A percentile compares a stretch with the other conserved stretches of the same genome.
Conservation (phyloP, 2,329 filamentous ascomycete species). For the Diaporthe vexans region DNA sequence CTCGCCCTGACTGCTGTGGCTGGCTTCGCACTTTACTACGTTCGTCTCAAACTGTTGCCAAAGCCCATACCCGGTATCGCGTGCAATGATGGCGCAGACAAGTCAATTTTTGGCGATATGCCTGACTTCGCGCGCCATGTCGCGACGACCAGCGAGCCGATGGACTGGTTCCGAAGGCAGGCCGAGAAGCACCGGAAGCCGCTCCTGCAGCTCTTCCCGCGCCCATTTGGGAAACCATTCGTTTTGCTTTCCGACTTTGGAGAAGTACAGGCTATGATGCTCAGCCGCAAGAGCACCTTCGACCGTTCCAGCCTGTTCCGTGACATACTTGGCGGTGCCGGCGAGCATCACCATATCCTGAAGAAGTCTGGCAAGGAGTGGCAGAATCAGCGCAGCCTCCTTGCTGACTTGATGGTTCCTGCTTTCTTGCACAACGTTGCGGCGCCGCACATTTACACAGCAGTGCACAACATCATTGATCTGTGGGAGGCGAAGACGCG, state of each 20-base stretch:
- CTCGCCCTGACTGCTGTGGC: neutral
- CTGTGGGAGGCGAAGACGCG: conserved; percentile 43
- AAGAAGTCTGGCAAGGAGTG: conserved; percentile 16
- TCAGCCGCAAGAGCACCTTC: conserved; percentile 42
- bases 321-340: conserved; percentile 26
- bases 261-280: conserved; percentile 43
- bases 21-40: neutral
- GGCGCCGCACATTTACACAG: conserved; percentile 25
- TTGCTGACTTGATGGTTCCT: conserved; percentile 23
- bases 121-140: neutral
- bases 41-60: conserved; percentile 12
- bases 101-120: conserved; percentile 16
- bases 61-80: conserved; percentile 33
- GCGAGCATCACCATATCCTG: conserved; percentile 22
- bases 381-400: conserved; percentile 1
- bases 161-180: conserved; percentile 4
- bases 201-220: conserved; percentile 62
- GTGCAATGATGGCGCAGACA: conserved; percentile 20
- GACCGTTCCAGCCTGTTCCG: conserved; percentile 22
- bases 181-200: neutral
- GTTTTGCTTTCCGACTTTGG: conserved; percentile 43
- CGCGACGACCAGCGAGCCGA: neutral
- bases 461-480: conserved; percentile 43
- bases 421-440: conserved; percentile 24
- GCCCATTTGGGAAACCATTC: conserved; percentile 50